Conservation (phyloP, 495 filamentous ascomycete genomes). For the Letharia lupina region DNA sequence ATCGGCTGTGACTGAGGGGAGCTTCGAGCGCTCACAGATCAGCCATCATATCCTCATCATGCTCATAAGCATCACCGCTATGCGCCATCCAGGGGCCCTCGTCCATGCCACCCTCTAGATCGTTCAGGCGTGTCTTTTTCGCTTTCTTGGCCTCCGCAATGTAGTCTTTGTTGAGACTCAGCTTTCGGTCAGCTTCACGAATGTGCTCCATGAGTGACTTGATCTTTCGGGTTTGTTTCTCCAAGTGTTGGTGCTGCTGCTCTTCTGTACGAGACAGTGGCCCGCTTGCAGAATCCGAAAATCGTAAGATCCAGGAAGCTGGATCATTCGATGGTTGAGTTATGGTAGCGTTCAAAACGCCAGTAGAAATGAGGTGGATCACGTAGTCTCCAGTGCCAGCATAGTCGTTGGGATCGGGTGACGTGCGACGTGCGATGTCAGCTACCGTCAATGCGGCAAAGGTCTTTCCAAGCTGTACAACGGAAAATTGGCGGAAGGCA, state of each 20-base stretch:
- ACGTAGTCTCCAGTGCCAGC: constrained; percentile 43
- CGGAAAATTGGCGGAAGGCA: constrained; percentile 39
- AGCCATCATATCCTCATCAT: constrained; percentile 65
- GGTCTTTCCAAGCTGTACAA: constrained; percentile 37
- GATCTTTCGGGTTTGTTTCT: constrained; percentile 32
- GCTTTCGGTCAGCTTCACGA: constrained; percentile 42
- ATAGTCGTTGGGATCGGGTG: constrained; percentile 34
- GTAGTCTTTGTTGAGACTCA: constrained; percentile 55
- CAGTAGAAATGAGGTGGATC: constrained; percentile 43
- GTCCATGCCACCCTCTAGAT: constrained; percentile 22
- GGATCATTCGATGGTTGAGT: constrained; percentile 38
- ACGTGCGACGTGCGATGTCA: constrained; percentile 34
- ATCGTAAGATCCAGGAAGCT: constrained; percentile 36
- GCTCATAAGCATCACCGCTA: constrained; percentile 37
- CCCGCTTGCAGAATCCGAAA: constrained; percentile 24
- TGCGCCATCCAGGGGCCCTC: constrained; percentile 20
- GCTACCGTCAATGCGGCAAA: constrained; percentile 42
- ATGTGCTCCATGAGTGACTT: constrained; percentile 36
- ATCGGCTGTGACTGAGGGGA: background rate
- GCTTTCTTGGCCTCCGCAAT: constrained; percentile 38
- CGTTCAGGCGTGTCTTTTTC: constrained; percentile 36
- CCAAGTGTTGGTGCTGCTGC: constrained; percentile 38
- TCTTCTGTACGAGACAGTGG: constrained; percentile 33
- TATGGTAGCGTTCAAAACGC: constrained; percentile 48
- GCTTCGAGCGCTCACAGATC: constrained; percentile 29